Base-by-base conservation (phyloP, 2,329 filamentous ascomycete genomes). In the Thyridium curvatum region DNA sequence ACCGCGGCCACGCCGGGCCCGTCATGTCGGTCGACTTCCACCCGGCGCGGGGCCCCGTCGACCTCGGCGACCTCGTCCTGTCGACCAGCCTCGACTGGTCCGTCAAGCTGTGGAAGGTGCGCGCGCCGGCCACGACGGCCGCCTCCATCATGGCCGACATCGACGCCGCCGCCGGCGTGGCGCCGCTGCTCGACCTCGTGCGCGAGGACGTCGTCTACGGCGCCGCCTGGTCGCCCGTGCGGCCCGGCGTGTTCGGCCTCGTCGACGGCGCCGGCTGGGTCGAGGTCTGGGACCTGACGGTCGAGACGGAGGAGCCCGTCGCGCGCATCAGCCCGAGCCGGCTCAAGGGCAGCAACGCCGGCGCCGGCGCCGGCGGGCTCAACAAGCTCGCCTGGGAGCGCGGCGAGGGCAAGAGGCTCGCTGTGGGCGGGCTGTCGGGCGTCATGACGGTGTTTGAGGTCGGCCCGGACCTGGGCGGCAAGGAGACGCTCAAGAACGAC, bases 11-110 rank as follows among this genome's bases (percentile, higher is more conserved):
- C 57, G 84, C 87, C 12, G 93, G 89, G 4, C 93, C 93, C 0
- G 89, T 98, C 53, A 95, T 96, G 83, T 93, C 86, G 6, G 83
- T 96, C 12, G 85, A 93, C 59, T 98, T 97, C 68, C 93, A 98
- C 57, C 93, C 93, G 2, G 84, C 88, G 4, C 81, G 86, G 38
- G 94, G 93, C 2, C 89, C 90, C 3, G 83, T 98, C 37, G 94
- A 98, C 62, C 79, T 98, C 6, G 90, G 91, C 18, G 94, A 98
- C 54, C 70, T 98, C 6, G 87, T 97, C 42, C 77, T 98, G 36
- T 90, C 84, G n/a, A 86, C 87, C 4, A 91, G 86, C 32, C 72
- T 98, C 8, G 93, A 98, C 66, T 98, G 93, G 93, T 94, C 84
- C 50, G 89, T 96, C 50, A 96, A 94, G 65, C 71, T 98, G 13